Evolutionary conservation across 1,284 basidiomycete genomes (phyloP).

Genomic region (Inonotus obliquus): DNA sequence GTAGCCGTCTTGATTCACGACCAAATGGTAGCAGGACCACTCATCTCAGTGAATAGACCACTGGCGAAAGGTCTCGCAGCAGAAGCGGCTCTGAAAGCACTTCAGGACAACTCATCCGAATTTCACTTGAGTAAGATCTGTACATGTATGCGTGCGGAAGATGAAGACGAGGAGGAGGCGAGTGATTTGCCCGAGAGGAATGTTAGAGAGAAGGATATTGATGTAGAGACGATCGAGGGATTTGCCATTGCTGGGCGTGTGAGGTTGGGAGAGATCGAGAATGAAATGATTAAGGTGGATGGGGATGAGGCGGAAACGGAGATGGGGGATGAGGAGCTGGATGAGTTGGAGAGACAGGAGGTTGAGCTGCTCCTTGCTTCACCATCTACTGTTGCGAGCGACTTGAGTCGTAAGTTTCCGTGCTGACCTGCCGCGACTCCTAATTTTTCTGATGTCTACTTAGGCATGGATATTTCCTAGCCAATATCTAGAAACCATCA

Average conservation of each 20-base stretch:
- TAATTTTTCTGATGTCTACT: neutral
- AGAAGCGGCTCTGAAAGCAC: conserved; percentile 48
- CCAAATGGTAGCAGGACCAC: conserved; percentile 50
- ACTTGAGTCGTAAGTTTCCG: neutral
- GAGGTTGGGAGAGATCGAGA: neutral
- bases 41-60: conserved; percentile 47
- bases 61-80: conserved; percentile 63
- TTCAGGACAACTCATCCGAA: conserved; percentile 43
- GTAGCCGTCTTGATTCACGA: conserved; percentile 56
- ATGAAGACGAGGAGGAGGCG: conserved; percentile 9
- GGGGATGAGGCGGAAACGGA: neutral
- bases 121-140: conserved; percentile 48
- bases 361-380: conserved; percentile 7
- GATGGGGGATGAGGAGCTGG: conserved; percentile 6
- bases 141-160: conserved; percentile 34
- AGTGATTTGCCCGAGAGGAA: neutral
- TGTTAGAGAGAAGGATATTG: conserved; percentile 8
- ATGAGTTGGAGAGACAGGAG: conserved; percentile 19
- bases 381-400: neutral
- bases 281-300: neutral
- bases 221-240: conserved; percentile 14
- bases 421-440: neutral
- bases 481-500: neutral
- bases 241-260: conserved; percentile 10
- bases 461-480: conserved; percentile 6